These are phyloP conservation scores for Chlamydomonas incerta DNA, from an alignment of 139 green algal species.

Conservation along the genomic window DNA sequence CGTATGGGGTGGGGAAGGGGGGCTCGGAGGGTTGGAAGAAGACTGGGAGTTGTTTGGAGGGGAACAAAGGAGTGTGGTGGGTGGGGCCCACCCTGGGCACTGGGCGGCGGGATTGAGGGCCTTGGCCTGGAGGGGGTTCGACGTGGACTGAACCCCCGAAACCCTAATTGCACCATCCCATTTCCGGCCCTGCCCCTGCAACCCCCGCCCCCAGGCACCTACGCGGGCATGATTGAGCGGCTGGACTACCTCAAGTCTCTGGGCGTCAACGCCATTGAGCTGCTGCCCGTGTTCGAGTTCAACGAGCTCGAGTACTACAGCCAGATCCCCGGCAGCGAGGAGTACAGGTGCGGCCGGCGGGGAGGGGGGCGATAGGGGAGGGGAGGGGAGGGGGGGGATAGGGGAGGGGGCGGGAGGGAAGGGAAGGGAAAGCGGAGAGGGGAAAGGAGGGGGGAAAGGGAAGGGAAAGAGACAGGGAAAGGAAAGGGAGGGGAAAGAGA, in stretches of 20 bases:
- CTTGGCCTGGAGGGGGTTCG: not conserved
- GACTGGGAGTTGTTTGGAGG: too few relatives aligned
- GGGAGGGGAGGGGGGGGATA: not conserved
- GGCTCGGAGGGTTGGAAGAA: too few relatives aligned
- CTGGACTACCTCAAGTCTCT: conserved; percentile 94
- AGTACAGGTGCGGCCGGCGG: conserved; percentile 34
- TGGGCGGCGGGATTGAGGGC: too few relatives aligned
- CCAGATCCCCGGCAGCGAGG: conserved; percentile 62
- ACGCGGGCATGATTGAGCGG: conserved; percentile 85
- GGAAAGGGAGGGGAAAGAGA: too few relatives aligned
- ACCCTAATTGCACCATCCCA: too few relatives aligned
- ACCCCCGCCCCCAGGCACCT: conserved; percentile 80
- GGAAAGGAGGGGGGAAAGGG: too few relatives aligned
- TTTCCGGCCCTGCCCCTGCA: too few relatives aligned
- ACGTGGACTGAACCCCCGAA: not conserved
- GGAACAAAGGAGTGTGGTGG: too few relatives aligned
- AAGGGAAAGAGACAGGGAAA: too few relatives aligned
- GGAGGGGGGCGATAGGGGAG: not conserved
- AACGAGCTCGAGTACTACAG: conserved; percentile 99
- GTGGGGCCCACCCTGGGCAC: too few relatives aligned
- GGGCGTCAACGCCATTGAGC: conserved; percentile 96
- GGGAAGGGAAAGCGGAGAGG: too few relatives aligned
- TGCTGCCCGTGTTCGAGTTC: conserved; percentile 92
- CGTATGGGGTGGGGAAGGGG: not conserved
- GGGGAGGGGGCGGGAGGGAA: too few relatives aligned